phyloP scores from a whole-genome alignment of 495 filamentous ascomycete species.

The Trichocladium antarcticum region DNA sequence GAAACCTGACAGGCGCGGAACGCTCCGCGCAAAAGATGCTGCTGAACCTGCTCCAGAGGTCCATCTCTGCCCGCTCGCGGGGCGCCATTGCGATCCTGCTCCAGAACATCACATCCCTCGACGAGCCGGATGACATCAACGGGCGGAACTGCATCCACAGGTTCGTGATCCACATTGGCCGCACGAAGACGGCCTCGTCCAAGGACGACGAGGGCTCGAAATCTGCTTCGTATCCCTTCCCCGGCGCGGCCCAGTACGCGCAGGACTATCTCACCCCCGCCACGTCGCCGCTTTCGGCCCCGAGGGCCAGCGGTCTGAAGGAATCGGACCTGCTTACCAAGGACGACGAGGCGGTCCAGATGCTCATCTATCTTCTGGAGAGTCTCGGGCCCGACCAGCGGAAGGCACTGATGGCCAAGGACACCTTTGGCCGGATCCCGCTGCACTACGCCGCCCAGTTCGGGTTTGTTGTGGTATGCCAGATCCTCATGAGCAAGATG shows the following conservation, averaged over 20 bases:
- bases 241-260: constrained; percentile 54
- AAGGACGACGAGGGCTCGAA: constrained; percentile 36
- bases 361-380: constrained; percentile 65
- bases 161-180: constrained; percentile 78
- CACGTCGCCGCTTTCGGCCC: constrained; percentile 47
- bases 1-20: constrained; percentile 43
- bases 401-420: constrained; percentile 52
- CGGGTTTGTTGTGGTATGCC: constrained; percentile 76
- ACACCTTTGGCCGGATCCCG: constrained; percentile 74
- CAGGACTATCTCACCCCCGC: constrained; percentile 53
- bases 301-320: constrained; percentile 30
- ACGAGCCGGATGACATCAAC: constrained; percentile 87
- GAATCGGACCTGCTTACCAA: constrained; percentile 50
- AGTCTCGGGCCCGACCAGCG: constrained; percentile 58
- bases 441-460: constrained; percentile 95
- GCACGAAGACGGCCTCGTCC: constrained; percentile 54
- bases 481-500: constrained; percentile 79
- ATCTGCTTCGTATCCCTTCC: constrained; percentile 33
- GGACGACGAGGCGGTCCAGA: constrained; percentile 61
- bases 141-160: constrained; percentile 87
- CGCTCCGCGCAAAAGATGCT: constrained; percentile 50
- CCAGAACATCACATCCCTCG: constrained; percentile 51
- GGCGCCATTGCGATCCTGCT: constrained; percentile 60
- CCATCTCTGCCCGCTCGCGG: constrained; percentile 61
- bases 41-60: constrained; percentile 71